These are phyloP conservation scores for Ophiorrhiza pumila DNA, from an alignment of 257 asterid species.

Conservation along the genomic window DNA sequence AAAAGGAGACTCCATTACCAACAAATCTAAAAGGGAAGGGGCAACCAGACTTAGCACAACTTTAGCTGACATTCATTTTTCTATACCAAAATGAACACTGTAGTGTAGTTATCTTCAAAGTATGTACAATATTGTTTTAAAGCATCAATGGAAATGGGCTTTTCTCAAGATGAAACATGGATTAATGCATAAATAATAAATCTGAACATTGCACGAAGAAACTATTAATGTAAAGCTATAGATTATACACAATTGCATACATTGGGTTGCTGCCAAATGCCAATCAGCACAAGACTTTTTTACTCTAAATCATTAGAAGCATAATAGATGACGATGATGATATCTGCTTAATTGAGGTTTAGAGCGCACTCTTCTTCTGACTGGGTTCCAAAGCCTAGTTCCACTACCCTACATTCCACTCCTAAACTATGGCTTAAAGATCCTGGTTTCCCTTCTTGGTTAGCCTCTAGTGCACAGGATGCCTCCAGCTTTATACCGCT, in stretches of 20 bases:
- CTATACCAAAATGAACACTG: too few species aligned
- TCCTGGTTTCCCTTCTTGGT: slow-evolving; percentile 32
- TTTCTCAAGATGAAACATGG: too few species aligned
- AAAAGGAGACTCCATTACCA: too few species aligned
- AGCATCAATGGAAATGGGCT: too few species aligned
- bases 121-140: too few species aligned
- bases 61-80: too few species aligned
- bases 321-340: not conserved
- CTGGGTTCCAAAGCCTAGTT: slow-evolving; percentile 27
- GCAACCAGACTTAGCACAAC: too few species aligned
- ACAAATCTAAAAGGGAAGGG: too few species aligned
- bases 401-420: slow-evolving; percentile 24
- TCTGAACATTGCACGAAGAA: too few species aligned
- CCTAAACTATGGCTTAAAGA: slow-evolving; percentile 22
- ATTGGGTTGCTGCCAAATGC: slow-evolving; percentile 19
- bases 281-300: slow-evolving; percentile 15
- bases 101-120: too few species aligned
- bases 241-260: not conserved
- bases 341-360: slow-evolving; percentile 31
- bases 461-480: slow-evolving; percentile 25
- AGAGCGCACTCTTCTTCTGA: slow-evolving; percentile 24
- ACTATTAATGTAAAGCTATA: not conserved
- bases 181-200: too few species aligned
- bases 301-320: not conserved
- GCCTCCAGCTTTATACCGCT: slow-evolving; percentile 40